Percentiles rank a stretch among this genome's conserved stretches.
phyloP scores from a whole-genome alignment of 225 moss, liverwort and hornwort genomes.

The Takakia lepidozioides region DNA sequence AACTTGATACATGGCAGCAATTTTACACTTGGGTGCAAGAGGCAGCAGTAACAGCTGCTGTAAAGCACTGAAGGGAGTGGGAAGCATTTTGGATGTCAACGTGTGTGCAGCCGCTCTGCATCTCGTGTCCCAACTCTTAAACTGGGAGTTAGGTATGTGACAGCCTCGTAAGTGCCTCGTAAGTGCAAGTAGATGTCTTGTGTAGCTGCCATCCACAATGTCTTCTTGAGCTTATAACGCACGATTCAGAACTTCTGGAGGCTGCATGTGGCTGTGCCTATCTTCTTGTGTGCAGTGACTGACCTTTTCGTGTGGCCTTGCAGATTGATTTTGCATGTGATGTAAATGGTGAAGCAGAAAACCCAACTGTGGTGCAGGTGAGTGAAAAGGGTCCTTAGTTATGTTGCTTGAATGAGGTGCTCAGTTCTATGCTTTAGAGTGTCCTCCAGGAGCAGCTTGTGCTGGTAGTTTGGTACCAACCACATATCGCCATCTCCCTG shows the following conservation, averaged over 20 bases:
- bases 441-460: too few species aligned
- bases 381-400: too few species aligned
- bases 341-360: constrained; percentile 84
- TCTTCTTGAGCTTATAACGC: too few species aligned
- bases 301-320: constrained; percentile 9
- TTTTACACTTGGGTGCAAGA: constrained; percentile 97
- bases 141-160: constrained; percentile 98
- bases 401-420: too few species aligned
- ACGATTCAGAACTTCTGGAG: too few species aligned
- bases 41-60: constrained; percentile 85
- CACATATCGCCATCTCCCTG: constrained; percentile 46
- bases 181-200: too few species aligned
- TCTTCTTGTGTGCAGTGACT: too few species aligned
- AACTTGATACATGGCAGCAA: constrained; percentile 40
- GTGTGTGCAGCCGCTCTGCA: constrained; percentile 89
- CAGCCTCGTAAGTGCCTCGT: not conserved
- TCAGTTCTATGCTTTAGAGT: too few species aligned
- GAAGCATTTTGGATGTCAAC: constrained; percentile 66
- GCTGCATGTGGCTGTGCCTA: too few species aligned
- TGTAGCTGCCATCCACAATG: too few species aligned
- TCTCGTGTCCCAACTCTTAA: constrained; percentile 92
- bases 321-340: constrained; percentile 98
- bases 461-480: too few species aligned
- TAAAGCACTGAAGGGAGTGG: constrained; percentile 74
- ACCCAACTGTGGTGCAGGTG: constrained; percentile 97